These are phyloP conservation scores for Ascochyta viciae-villosae DNA, from an alignment of 2,329 filamentous ascomycete genomes.

Conservation along the genomic window DNA sequence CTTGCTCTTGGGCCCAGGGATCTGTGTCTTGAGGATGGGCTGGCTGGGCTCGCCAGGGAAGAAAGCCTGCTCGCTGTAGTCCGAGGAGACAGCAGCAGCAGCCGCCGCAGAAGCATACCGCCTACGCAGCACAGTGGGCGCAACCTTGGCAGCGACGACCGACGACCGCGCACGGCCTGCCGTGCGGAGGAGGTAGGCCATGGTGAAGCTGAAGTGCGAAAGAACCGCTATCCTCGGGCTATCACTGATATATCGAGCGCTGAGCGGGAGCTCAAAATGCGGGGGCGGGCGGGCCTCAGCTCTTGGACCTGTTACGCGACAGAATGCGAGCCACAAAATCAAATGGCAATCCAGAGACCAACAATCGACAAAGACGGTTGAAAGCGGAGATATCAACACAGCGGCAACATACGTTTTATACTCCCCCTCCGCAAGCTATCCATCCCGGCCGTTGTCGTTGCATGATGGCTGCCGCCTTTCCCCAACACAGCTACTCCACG, in stretches of 20 bases:
- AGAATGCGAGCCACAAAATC: neutral
- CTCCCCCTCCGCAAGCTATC: neutral
- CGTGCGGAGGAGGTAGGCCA: constrained; percentile 44
- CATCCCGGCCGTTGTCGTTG: constrained; percentile 6
- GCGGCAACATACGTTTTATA: constrained; percentile 8
- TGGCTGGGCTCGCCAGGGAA: constrained; percentile 65
- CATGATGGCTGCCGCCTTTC: constrained; percentile 1
- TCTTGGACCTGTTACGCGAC: constrained; percentile 5
- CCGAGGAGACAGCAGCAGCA: constrained; percentile 39
- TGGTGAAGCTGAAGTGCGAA: constrained; percentile 17
- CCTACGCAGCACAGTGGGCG: constrained; percentile 32
- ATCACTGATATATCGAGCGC: constrained; percentile 4
- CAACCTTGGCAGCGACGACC: constrained; percentile 17
- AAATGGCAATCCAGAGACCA: neutral
- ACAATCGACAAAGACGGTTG: neutral
- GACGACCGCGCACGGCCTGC: constrained; percentile 23
- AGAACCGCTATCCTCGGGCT: neutral
- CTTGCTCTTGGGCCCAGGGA: constrained; percentile 79
- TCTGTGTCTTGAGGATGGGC: constrained; percentile 63
- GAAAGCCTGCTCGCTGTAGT: constrained; percentile 55
- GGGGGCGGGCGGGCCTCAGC: constrained; percentile 8
- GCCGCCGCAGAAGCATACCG: constrained; percentile 44
- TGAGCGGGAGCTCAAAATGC: constrained; percentile 11
- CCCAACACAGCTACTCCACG: constrained; percentile 18
- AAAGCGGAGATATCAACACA: neutral